These are phyloP conservation scores for Cytospora piceae DNA, from an alignment of 2,329 filamentous ascomycete species.

Conservation along the genomic window DNA sequence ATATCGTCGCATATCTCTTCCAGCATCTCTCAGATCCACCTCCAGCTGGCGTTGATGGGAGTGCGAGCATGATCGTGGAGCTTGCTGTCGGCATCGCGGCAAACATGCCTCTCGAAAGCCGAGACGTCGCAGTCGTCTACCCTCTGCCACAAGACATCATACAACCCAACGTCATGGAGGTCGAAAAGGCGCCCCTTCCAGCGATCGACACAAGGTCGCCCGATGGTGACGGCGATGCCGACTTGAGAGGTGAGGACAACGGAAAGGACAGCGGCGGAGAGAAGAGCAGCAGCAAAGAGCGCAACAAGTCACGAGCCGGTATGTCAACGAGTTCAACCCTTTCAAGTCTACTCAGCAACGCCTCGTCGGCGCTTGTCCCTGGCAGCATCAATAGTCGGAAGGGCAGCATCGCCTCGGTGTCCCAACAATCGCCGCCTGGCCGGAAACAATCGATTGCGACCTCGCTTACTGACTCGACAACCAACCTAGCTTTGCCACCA, in stretches of 20 bases:
- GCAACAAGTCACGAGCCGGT: slow-evolving; percentile 48
- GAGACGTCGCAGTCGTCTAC: slow-evolving; percentile 87
- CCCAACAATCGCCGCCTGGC: slow-evolving; percentile 19
- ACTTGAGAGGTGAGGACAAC: slow-evolving; percentile 39
- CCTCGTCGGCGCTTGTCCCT: slow-evolving; percentile 27
- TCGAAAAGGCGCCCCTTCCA: slow-evolving; percentile 74
- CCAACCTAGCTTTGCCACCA: slow-evolving; percentile 42
- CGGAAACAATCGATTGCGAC: slow-evolving; percentile 24
- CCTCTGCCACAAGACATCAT: slow-evolving; percentile 77
- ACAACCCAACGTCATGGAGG: slow-evolving; percentile 77
- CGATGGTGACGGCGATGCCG: slow-evolving; percentile 27
- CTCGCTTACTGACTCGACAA: slow-evolving; percentile 45
- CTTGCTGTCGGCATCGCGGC: slow-evolving; percentile 83
- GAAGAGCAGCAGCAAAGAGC: slow-evolving; percentile 46
- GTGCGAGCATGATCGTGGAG: slow-evolving; percentile 90
- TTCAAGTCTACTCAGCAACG: slow-evolving; percentile 28
- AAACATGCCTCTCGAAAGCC: slow-evolving; percentile 86
- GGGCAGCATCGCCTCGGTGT: slow-evolving; percentile 22
- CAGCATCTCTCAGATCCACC: slow-evolving; percentile 77
- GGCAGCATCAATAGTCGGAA: slow-evolving; percentile 27
- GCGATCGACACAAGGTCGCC: slow-evolving; percentile 53
- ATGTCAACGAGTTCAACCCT: slow-evolving; percentile 41
- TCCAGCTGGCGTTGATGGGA: slow-evolving; percentile 81
- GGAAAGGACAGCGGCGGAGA: slow-evolving; percentile 44
- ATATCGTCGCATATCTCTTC: slow-evolving; percentile 70